Base-by-base conservation (phyloP, 73 alveolate species). In the Paramecium sexaurelia region DNA sequence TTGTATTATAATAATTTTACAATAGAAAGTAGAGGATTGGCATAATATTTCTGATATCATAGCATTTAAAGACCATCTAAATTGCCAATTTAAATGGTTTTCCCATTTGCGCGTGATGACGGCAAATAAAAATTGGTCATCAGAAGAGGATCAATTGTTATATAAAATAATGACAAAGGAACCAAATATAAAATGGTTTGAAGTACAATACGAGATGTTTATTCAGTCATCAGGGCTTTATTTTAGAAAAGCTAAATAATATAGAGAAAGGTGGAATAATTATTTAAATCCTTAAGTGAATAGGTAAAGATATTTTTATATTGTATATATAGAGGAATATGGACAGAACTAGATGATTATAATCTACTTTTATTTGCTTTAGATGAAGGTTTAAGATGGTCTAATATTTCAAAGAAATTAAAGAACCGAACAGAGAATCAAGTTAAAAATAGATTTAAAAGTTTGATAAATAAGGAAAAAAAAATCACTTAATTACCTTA, bases 381-480 rank as follows among this genome's bases (percentile, higher is more conserved):
- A 2, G 15, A 5, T 3, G 90, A 78, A 41, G 90, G 90, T 9
- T 13, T 78, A 19, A 78, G 90, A 39, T 88, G 94, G 94, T 88
- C 94, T 1, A 88, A 61, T 55, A 68, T 88, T 37, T 83, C 94
- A 27, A 88, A 88, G 56, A 88, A 82, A 69, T 35, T 88, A 32
- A 88, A 82, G 45, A 88, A 88, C n/a, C 20, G 94, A 88, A 88
- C 94, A 69, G 94, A 88, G 40, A 88, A 88, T 43, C 66, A 75
- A 13, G 94, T 88, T 11, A 88, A 88, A 68, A 88, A 88, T 39
- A 40, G 94, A 17, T 88, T 88, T 33, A 88, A 88, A 43, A 88
- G 94, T 47, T 39, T 88, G 0, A 88, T 88, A 39, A 88, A 88
- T 51, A 88, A 88, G 33, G 94, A 88, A 88, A 88, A 45, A 69